Percentiles rank a stretch among this genome's conserved stretches.
phyloP scores from a whole-genome alignment of 2,329 filamentous ascomycete genomes.

The Colletotrichum sp. region DNA sequence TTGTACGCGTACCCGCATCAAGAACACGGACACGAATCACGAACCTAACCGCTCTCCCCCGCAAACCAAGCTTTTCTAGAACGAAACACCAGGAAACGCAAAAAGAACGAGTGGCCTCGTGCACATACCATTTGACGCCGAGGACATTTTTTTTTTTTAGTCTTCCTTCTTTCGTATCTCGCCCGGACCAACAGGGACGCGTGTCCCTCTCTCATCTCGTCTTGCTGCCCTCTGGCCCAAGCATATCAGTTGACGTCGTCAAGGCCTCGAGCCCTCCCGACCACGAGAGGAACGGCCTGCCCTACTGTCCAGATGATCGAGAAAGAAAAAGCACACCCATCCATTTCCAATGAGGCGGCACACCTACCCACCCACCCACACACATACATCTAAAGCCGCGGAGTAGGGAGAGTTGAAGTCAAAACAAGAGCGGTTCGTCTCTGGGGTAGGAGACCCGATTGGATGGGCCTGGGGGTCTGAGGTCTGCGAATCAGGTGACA shows the following conservation, averaged over 20 bases:
- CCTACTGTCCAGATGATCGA: not conserved
- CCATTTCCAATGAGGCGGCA: not conserved
- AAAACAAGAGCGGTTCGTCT: constrained; percentile 8
- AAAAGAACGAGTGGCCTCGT: not conserved
- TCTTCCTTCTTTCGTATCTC: not conserved
- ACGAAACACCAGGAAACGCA: not conserved
- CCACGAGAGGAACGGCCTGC: not conserved
- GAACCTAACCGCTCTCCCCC: not conserved
- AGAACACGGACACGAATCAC: not conserved
- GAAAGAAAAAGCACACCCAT: not conserved
- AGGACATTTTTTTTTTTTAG: not conserved
- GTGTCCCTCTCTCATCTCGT: not conserved
- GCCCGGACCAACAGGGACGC: not conserved
- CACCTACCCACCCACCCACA: not conserved
- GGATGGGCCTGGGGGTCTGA: not conserved
- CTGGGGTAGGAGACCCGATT: not conserved
- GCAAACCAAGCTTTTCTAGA: not conserved
- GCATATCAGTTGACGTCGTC: not conserved
- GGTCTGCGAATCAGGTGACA: not conserved
- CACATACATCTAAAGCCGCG: not conserved
- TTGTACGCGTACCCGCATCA: not conserved
- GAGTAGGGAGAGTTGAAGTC: not conserved
- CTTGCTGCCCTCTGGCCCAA: not conserved
- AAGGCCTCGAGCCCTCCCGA: not conserved
- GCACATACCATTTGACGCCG: not conserved